Base-by-base conservation (phyloP, 371 early-diverging fungal species). In the Syncephalastrum sp. region DNA sequence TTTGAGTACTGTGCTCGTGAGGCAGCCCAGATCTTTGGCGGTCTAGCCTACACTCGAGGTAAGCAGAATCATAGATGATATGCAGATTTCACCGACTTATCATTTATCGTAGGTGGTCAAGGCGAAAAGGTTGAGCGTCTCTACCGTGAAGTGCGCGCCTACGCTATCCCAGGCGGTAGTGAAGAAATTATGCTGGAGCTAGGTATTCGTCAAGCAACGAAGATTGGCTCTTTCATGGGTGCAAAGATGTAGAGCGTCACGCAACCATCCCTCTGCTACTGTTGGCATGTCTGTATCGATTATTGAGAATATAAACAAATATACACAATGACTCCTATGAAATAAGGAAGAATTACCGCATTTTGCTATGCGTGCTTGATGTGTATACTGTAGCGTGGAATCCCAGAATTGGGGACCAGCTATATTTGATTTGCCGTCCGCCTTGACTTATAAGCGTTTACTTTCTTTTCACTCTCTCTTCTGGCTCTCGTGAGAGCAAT, bases 1-100 rank as follows among this genome's bases (percentile, higher is more conserved):
- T 87, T 94, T 61, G 93, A 95, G 65, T 92, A 64, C 69, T 91
- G 91, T 62, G 93, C 93, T 21, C 82, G 93, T 56, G 94, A 95
- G 73, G 94, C 95, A 3, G 82, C 89, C 3, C 95, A 95, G 69
- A 92, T 95, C 66, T 93, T 95, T 82, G 95, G 95, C 59, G 95
- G 95, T 16, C 66, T 93, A 21, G 72, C 91, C 3, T 93, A 92
- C 65, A 84, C 91, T 19, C 84, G 93, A 44, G 92, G 91, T 57
- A 15, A 17, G 17, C 5, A 45, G 19, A 70, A 74, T 53, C 43
- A 16, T n/a, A 38, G 48, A 19, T 56, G 17, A 49, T 13, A 15
- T 16, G 23, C 13, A 47, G 5, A 24, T 23, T 43, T 43, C 2
- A 17, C 38, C 8, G 38, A 33, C 8, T 10, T 10, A 6, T 15